Evolutionary conservation across 202 grass and related monocot genomes (phyloP), one percentile per base, ranked within the genome.

Genomic region (Alloteropsis angusta): DNA sequence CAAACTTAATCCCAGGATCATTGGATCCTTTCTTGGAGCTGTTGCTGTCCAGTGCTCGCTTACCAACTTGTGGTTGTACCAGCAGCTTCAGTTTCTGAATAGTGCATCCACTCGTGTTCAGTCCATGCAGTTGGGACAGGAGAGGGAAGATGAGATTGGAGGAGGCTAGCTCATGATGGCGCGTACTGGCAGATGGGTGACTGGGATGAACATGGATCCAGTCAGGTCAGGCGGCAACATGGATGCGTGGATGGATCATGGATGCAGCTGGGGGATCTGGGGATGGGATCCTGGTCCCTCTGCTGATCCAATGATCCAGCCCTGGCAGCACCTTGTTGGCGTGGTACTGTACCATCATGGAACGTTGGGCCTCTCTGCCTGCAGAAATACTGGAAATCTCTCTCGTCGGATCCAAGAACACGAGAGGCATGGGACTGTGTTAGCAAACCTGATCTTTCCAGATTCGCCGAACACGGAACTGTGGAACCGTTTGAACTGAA

Each of bases 61-160:
- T 50, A 82, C 79, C 65, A 6, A 30, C 72, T 41, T 49, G 25
- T 6, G 4, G 65, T 18, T 71, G 79, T 65, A 82, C 57, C 85
- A 57, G 11, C 56, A 59, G 4, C 5, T 15, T 12, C 10, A 10
- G 50, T 22, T 66, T 78, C 73, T 66, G 66, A n/a, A 72, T 30
- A 30, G 28, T 30, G 28, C 28, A 30, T 84, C 21, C 13, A 37
- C 28, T 62, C 0, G 30, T 42, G 66, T 65, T 56, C 46, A 71
- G 25, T 57, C 5, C 38, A 34, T 3, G 43, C 44, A 10, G n/a
- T 21, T 54, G 50, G 50, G n/a, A 22, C n/a, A 54, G 0, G 50
- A 54, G n/a, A 53, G 18, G 48, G 44, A 4, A 3, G 5, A 47
- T 0, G 25, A 49, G 65, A 32, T n/a, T n/a, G n/a, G n/a, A n/a